These are phyloP conservation scores for Plantago coronopus DNA, from an alignment of 305 asterid species.

Conservation along the genomic window DNA sequence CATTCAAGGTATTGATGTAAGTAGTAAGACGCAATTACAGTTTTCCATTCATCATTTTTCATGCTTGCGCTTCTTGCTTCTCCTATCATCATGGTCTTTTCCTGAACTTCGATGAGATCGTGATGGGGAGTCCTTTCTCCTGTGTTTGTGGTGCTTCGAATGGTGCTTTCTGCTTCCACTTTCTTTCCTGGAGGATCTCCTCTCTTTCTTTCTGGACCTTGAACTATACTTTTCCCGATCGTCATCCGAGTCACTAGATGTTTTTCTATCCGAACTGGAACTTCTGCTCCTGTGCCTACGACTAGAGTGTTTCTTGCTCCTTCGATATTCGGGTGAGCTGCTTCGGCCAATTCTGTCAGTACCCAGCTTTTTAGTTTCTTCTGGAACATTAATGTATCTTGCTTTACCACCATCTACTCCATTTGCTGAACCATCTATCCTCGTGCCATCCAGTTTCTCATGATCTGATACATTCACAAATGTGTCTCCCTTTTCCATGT, in stretches of 20 bases:
- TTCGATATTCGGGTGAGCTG: slow-evolving; percentile 60
- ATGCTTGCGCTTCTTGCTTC: slow-evolving; percentile 44
- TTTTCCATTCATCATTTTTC: slow-evolving; percentile 27
- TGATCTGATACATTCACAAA: slow-evolving; percentile 18
- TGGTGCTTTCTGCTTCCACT: slow-evolving; percentile 55
- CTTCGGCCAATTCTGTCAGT: slow-evolving; percentile 19
- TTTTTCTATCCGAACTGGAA: slow-evolving; percentile 36
- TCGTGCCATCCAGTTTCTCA: background rate
- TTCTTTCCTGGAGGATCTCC: slow-evolving; percentile 40
- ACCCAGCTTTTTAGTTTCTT: slow-evolving; percentile 24
- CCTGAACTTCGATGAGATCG: slow-evolving; percentile 55
- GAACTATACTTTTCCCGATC: slow-evolving; percentile 39
- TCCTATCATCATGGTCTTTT: slow-evolving; percentile 38
- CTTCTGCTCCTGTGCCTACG: slow-evolving; percentile 40
- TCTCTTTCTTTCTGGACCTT: slow-evolving; percentile 50
- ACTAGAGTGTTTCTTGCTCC: slow-evolving; percentile 47
- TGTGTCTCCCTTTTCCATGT: slow-evolving; percentile 20
- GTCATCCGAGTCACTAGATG: slow-evolving; percentile 38
- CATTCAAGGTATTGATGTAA: no score
- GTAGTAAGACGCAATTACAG: no score
- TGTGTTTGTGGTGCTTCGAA: slow-evolving; percentile 71
- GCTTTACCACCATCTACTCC: slow-evolving; percentile 19
- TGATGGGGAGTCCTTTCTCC: slow-evolving; percentile 50
- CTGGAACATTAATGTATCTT: slow-evolving; percentile 20
- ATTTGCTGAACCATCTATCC: slow-evolving; percentile 16